Base-by-base conservation (phyloP, 441 rosid genomes). In the Mallotus japonicus region DNA sequence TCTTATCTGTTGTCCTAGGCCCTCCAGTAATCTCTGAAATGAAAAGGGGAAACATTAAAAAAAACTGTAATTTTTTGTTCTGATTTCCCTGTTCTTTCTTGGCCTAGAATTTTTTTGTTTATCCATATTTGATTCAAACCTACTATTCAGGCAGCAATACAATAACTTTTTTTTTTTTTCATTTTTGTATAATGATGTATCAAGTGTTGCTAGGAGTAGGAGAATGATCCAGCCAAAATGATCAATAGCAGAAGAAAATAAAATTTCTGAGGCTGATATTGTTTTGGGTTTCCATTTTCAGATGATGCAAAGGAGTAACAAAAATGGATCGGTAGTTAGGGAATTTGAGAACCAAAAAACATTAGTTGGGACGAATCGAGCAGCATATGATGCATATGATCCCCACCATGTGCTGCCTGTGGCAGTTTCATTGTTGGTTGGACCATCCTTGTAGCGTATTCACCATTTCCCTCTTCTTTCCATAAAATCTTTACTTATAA, bases 341-440 rank as follows among this genome's bases (percentile, higher is more conserved):
- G 51, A 44, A 69, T 4, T 37, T 37, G 40, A 37, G 40, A 37
- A 57, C 67, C 62, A 73, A 68, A 73, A 62, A 44, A 53, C 7
- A 64, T 32, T 66, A 42, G 80, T 66, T 56, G 64, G 12, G 49
- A 37, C 7, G 49, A 44, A 44, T 44, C 9, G 49, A 44, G 11
- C 49, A 44, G 8, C 40, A 37, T 37, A 37, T 37, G 40, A 44
- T 44, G 49, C 58, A 55, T 28, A 34, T 34, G n/a, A 73, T 37
- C 78, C 79, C 74, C 67, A 77, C 76, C 85, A 79, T 58, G 83
- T 75, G 83, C 72, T 44, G 59, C 61, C 64, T 46, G 15, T 12
- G 53, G 77, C 55, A 13, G 58, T 70, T 76, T 17, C n/a, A 54
- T 49, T 17, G 46, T 77, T 67, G 50, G 78, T 71, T 82, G 82